Base-by-base conservation (phyloP, 176 grass and related monocot genomes). In the Chloris gayana region DNA sequence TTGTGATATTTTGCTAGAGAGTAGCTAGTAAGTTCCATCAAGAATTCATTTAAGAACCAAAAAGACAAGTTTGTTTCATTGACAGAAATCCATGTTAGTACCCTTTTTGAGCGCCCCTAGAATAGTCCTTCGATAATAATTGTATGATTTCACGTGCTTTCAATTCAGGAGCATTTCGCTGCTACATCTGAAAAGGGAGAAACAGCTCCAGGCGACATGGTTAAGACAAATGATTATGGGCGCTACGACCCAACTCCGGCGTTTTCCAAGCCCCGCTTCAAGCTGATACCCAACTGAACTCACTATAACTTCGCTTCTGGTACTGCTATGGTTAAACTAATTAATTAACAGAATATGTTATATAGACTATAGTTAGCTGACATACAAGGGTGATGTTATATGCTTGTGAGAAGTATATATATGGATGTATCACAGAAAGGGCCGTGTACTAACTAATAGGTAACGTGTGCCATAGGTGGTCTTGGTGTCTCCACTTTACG, bases 221-320 rank as follows among this genome's bases (percentile, higher is more conserved):
- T 86, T 35, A 84, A 74, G 66, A 94, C 89, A 50, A 94, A 94
- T 18, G 92, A 94, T 38, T 91, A 94, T n/a, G 92, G 86, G 35
- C 72, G 89, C 67, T 89, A 89, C 30, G 85, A 91, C 66, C 89
- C 86, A 3, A 6, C 92, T 63, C 92, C 92, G 4, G 61, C 89
- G 10, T 87, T 94, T 73, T 89, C 92, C 19, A 90, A 73, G 80
- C 92, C 92, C 74, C 80, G 35, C 77, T 94, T 85, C 80, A 94
- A 94, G 77, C 76, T 70, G 72, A 91, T 94, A 84, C 92, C 92
- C 54, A 86, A 94, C 80, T 94, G 74, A 88, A 73, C 29, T 45
- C 42, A 25, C 44, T 15, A 34, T 21, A 29, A 15, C 25, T 64
- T 29, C 38, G 67, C 26, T 66, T 34, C 34, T 29, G 12, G 17